Evolutionary conservation across 176 grass and related monocot genomes (phyloP).

Genomic region (Puccinellia tenuiflora): DNA sequence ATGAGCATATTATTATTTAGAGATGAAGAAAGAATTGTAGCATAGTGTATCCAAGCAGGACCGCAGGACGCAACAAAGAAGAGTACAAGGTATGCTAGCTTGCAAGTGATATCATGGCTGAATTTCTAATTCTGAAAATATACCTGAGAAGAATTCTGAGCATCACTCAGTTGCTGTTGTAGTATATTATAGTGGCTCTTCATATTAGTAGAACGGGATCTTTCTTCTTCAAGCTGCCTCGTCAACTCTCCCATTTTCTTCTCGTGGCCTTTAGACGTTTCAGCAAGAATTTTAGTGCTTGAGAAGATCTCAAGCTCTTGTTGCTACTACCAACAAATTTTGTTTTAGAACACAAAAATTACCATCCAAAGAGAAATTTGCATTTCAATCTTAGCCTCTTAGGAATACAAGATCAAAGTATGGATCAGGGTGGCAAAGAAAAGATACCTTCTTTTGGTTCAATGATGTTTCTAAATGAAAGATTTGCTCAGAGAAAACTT

Average conservation of each 20-base stretch:
- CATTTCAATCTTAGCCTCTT: neutral
- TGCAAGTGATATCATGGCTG: neutral
- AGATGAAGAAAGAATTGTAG: neutral
- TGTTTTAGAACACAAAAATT: conserved; percentile 4
- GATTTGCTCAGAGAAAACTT: conserved; percentile 54
- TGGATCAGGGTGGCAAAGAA: conserved; percentile 17
- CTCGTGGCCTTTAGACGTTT: conserved; percentile 51
- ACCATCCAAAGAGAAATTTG: conserved; percentile 6
- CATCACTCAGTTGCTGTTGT: conserved; percentile 45
- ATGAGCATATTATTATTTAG: neutral
- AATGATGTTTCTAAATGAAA: conserved; percentile 53
- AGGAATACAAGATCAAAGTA: neutral
- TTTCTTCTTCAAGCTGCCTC: conserved; percentile 66
- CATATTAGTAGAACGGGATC: conserved; percentile 33
- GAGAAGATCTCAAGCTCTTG: conserved; percentile 63
- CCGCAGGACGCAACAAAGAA: neutral
- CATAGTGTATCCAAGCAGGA: conserved; percentile 13
- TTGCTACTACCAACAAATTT: conserved; percentile 66
- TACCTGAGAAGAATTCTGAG: conserved; percentile 60
- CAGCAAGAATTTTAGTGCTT: conserved; percentile 47
- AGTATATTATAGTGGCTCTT: conserved; percentile 37
- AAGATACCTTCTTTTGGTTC: conserved; percentile 65
- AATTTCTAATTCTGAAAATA: conserved; percentile 21
- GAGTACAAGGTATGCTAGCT: neutral
- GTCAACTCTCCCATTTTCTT: conserved; percentile 52